Evolutionary conservation across 768 basidiomycete genomes (phyloP).

Genomic region (Hygrocybe coccinea): DNA sequence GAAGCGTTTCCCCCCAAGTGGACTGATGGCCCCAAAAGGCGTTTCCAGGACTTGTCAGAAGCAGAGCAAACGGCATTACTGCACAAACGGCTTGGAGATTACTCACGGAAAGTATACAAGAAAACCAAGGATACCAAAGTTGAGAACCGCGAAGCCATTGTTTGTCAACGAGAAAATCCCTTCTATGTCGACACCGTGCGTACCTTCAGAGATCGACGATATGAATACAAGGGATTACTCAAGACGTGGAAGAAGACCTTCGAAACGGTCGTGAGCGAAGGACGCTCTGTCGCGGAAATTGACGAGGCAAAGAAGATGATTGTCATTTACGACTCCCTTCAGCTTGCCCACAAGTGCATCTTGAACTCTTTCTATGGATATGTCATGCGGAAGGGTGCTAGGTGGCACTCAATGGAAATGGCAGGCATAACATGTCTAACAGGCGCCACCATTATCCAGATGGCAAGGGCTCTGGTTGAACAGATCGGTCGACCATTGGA

Average conservation of each 20-base stretch:
- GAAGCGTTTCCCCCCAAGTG: conserved; percentile 84
- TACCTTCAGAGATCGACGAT: conserved; percentile 92
- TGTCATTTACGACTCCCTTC: conserved; percentile 95
- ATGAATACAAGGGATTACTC: conserved; percentile 97
- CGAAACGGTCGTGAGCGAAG: conserved; percentile 64
- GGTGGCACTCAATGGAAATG: conserved; percentile 99
- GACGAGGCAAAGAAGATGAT: conserved; percentile 99
- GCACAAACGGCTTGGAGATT: conserved; percentile 96
- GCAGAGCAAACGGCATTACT: conserved; percentile 87
- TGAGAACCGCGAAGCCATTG: conserved; percentile 88
- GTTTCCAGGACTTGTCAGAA: conserved; percentile 76
- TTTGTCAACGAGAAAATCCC: conserved; percentile 96
- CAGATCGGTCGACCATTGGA: conserved; percentile 97
- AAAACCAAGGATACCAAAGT: conserved; percentile 97
- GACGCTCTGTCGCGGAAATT: conserved; percentile 74
- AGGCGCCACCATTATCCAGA: conserved; percentile 96
- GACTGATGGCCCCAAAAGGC: conserved; percentile 66
- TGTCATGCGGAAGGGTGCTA: conserved; percentile 98
- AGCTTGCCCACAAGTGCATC: conserved; percentile 99
- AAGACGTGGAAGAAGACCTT: conserved; percentile 99
- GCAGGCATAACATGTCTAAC: conserved; percentile 98
- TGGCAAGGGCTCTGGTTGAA: conserved; percentile 95
- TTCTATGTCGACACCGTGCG: conserved; percentile 99
- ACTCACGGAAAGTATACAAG: conserved; percentile 97
- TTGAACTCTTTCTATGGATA: conserved; percentile 99